Base-by-base conservation (phyloP, 2,329 filamentous ascomycete species). In the Fusarium beomiforme region DNA sequence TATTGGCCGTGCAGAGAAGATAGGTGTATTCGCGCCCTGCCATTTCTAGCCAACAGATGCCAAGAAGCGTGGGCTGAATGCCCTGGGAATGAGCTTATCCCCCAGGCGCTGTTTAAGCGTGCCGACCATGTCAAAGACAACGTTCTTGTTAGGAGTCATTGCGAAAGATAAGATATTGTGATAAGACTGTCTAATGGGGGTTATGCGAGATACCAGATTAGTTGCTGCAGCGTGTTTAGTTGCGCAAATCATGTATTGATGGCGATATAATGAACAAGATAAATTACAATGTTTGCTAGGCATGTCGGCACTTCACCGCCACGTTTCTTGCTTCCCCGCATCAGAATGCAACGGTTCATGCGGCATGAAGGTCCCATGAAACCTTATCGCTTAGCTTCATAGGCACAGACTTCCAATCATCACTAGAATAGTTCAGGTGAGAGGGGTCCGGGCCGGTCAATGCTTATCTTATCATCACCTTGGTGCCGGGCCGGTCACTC, bases 81-180 rank as follows among this genome's bases (percentile, higher is more conserved):
- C 55, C 44, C 3, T 13, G 6, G 34, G 44, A 3, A 24, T 33
- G n/a, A 59, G 55, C 21, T 42, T 53, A 11, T 59, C 21, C 5
- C 55, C 44, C 12, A 59, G 34, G 21, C 55, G 55, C 5, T 26
- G 6, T 4, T 41, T 29, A 5, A 51, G 55, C 1, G 44, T 59
- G 5, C 44, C 55, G 17, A 53, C 44, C 13, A 59, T 44, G 3
- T 59, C 44, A 14, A 59, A 59, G 21, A 59, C 26, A 53, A 59
- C 17, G 10, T 59, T 59, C 6, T 51, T 59, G 23, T n/a, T 41
- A 13, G 44, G 8, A 2, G 43, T 1, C 55, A 58, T 39, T 8
- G 1, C 9, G 6, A n/a, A 29, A 16, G 24, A 26, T 12, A 0
- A 9, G 26, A 16, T 29, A 8, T 16, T 0, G 10, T 3, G 24